Conservation (phyloP, 2,329 filamentous ascomycete genomes). For the Hypomyces perniciosus region DNA sequence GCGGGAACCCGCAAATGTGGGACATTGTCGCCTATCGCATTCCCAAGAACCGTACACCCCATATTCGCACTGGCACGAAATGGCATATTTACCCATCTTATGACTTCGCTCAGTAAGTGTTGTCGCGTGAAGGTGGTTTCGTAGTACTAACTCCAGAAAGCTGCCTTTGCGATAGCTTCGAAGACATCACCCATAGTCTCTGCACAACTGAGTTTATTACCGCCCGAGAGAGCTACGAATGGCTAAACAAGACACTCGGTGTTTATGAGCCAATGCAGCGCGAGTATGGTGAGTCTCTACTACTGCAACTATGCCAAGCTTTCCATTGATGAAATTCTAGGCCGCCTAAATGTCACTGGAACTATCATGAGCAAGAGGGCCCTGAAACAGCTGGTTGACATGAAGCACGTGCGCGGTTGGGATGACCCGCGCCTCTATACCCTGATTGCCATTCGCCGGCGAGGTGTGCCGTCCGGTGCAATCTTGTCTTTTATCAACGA, state of each 20-base stretch:
- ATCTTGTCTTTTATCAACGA: slow-evolving; percentile 88
- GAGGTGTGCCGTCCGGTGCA: slow-evolving; percentile 81
- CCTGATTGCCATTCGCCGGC: slow-evolving; percentile 72
- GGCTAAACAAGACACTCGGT: slow-evolving; percentile 72
- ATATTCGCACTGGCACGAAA: slow-evolving; percentile 72
- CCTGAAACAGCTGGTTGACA: slow-evolving; percentile 71
- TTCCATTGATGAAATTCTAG: slow-evolving; percentile 13
- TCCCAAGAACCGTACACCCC: slow-evolving; percentile 60
- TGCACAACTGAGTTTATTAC: slow-evolving; percentile 92
- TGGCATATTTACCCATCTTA: slow-evolving; percentile 97
- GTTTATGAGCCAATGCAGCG: slow-evolving; percentile 92
- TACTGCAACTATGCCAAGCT: background rate
- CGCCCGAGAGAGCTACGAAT: slow-evolving; percentile 83
- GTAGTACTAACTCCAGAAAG: background rate
- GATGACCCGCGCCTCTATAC: slow-evolving; percentile 89
- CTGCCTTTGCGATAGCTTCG: slow-evolving; percentile 87
- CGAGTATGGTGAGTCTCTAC: slow-evolving; percentile 53
- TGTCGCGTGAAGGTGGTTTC: background rate
- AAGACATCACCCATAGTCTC: slow-evolving; percentile 84
- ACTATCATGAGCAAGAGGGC: slow-evolving; percentile 85
- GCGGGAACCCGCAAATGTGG: slow-evolving; percentile 93
- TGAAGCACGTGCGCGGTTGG: slow-evolving; percentile 77
- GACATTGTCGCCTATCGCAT: slow-evolving; percentile 89
- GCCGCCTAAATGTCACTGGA: slow-evolving; percentile 61
- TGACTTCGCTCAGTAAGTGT: slow-evolving; percentile 61